Base-by-base conservation (phyloP, 2,329 filamentous ascomycete species). In the Microdochium bolleyi region DNA sequence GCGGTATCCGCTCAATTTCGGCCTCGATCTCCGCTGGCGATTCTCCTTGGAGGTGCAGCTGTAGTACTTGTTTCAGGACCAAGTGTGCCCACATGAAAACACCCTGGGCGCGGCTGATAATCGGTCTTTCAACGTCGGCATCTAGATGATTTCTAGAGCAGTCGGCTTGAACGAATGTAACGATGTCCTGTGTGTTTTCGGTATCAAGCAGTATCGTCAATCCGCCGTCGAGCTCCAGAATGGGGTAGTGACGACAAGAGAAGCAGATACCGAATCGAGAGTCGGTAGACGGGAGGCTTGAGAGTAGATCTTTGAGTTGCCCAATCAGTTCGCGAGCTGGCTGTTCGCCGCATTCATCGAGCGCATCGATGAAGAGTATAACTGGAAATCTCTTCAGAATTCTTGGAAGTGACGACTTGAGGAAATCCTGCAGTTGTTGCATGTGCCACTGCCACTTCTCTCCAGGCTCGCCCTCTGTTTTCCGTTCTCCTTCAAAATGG, bases 21-120 rank as follows among this genome's bases (percentile, higher is more conserved):
- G 2, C n/a, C 55, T 61, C 41, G 2, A 70, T 69, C n/a, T 16
- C 50, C 1, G 41, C 13, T 11, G 49, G 4, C 1, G 24, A 19
- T 2, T 24, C 24, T 1, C 61, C 60, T 2, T 57, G 24, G 0
- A 22, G 24, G 1, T 60, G 41, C 9, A 65, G 56, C 1, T 53
- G 2, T 1, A 62, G 21, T 11, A 59, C 58, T 13, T 37, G 46
- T 0, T 59, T 38, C 5, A 63, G 55, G 0, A 68, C 65, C 13
- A 73, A 58, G n/a, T 30, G 50, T 0, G 66, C 67, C 70, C 70
- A 73, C 22, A 70, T 55, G 49, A 72, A 72, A 5, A 71, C 54
- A 2, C 70, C 68, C 0, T 50, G 22, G 1, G 69, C 62, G 13
- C 59, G 60, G 2, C 52, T 2, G 2, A 53, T 59, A 21, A 72